Evolutionary conservation across 495 filamentous ascomycete species (phyloP).

Genomic region (Annulohypoxylon stygium): DNA sequence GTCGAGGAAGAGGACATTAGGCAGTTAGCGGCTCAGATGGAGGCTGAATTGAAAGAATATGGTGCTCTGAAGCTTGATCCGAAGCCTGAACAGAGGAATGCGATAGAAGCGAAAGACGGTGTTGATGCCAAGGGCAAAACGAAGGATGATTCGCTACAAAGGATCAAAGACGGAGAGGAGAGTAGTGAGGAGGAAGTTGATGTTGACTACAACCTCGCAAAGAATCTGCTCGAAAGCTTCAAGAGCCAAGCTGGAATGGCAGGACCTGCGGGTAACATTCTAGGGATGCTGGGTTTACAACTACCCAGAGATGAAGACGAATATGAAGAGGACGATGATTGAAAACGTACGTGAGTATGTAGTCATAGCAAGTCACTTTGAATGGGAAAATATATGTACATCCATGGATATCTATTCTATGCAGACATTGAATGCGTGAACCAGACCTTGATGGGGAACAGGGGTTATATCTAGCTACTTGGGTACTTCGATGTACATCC

Average conservation of each 20-base stretch:
- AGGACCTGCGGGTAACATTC: constrained; percentile 86
- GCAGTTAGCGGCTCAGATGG: constrained; percentile 81
- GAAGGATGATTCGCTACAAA: constrained; percentile 26
- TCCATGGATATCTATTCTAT: background rate
- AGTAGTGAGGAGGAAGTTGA: constrained; percentile 71
- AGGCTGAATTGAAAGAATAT: constrained; percentile 80
- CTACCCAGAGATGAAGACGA: constrained; percentile 82
- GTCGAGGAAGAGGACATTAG: constrained; percentile 78
- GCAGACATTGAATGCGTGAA: too few species aligned
- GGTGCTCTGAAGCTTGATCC: constrained; percentile 79
- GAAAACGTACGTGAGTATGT: background rate
- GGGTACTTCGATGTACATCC: too few species aligned
- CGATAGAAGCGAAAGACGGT: constrained; percentile 32
- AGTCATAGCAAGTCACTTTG: background rate
- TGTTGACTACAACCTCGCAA: constrained; percentile 87
- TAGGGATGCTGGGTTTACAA: constrained; percentile 84
- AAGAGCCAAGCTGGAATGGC: constrained; percentile 87
- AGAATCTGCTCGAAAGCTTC: constrained; percentile 92
- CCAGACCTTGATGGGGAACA: too few species aligned
- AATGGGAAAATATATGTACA: background rate
- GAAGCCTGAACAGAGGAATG: constrained; percentile 39
- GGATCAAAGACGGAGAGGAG: constrained; percentile 52
- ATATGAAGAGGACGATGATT: constrained; percentile 37
- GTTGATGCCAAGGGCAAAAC: constrained; percentile 36
- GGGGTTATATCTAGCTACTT: too few species aligned